Conservation (phyloP, 2,329 filamentous ascomycete species). For the Westerdykella ornata region DNA sequence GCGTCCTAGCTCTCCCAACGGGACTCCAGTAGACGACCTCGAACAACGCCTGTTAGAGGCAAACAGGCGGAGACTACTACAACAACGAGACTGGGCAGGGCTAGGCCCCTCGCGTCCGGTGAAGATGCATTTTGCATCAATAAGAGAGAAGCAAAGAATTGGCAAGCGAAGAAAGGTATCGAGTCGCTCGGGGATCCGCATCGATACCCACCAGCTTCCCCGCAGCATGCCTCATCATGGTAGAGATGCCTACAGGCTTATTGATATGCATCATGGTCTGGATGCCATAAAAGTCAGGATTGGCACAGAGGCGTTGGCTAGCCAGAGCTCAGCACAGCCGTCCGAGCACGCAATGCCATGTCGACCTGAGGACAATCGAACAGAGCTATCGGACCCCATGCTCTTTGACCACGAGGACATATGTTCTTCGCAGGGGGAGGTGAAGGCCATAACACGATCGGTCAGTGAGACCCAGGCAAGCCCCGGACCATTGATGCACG, state of each 20-base stretch:
- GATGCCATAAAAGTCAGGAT: conserved; percentile 32
- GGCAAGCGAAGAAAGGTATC: conserved; percentile 30
- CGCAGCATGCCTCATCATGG: background rate
- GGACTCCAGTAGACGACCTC: conserved; percentile 4
- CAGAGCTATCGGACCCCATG: conserved; percentile 22
- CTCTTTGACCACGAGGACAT: conserved; percentile 27
- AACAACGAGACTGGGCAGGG: conserved; percentile 32
- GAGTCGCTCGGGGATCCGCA: background rate
- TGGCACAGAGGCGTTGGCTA: conserved; percentile 32
- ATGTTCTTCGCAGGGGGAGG: conserved; percentile 2
- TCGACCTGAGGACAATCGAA: background rate
- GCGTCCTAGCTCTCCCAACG: background rate
- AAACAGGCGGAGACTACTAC: conserved; percentile 25
- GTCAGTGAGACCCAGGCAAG: background rate
- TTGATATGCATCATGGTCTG: conserved; percentile 5
- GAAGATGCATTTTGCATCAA: conserved; percentile 21
- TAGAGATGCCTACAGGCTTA: conserved; percentile 9
- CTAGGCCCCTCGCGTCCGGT: conserved; percentile 24
- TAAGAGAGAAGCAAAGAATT: conserved; percentile 23
- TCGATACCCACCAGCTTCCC: background rate
- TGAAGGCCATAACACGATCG: too few species aligned
- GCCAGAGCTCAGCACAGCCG: conserved; percentile 11
- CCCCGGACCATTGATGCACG: background rate
- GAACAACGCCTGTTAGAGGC: conserved; percentile 22
- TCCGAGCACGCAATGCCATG: conserved; percentile 6